phyloP scores from a whole-genome alignment of 2,329 filamentous ascomycete species.

The Xylaria sp. region DNA sequence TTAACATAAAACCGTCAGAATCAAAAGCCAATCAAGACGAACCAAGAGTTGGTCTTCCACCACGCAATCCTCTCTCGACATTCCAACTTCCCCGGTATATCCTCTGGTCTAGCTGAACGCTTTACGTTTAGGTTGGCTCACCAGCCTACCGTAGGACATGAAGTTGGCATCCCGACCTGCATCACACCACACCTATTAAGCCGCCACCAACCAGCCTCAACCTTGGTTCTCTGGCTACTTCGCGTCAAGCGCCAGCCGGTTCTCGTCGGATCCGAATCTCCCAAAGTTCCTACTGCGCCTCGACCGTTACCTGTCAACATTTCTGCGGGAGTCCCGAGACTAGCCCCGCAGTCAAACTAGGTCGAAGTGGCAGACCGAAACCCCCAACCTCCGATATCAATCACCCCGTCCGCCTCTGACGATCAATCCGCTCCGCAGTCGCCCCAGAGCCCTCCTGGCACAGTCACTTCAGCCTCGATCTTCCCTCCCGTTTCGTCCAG shows the following conservation, averaged over 20 bases:
- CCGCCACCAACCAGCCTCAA: conserved; percentile 34
- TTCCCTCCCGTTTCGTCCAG: conserved; percentile 36
- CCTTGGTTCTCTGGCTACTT: conserved; percentile 29
- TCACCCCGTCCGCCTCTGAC: conserved; percentile 75
- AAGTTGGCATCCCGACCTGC: conserved; percentile 42
- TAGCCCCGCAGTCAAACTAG: conserved; percentile 57
- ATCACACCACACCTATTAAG: conserved; percentile 39
- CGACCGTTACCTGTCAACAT: conserved; percentile 35
- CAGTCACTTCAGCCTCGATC: conserved; percentile 57
- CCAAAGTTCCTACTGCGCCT: conserved; percentile 5
- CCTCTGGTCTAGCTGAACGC: conserved; percentile 35
- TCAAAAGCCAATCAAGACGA: not conserved
- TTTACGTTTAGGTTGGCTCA: conserved; percentile 32
- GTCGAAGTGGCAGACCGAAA: conserved; percentile 80
- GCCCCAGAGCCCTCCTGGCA: conserved; percentile 61
- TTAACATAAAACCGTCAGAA: too few relatives aligned
- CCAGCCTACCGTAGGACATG: conserved; percentile 42
- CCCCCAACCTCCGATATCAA: conserved; percentile 59
- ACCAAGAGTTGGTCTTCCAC: not conserved
- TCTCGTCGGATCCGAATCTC: conserved; percentile 7
- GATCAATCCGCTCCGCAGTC: conserved; percentile 68
- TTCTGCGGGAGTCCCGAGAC: conserved; percentile 53
- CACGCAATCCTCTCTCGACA: conserved; percentile 11
- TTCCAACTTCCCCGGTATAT: conserved; percentile 27
- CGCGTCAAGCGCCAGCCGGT: conserved; percentile 13